Evolutionary conservation across 176 grass and related monocot species (phyloP).

Genomic region (Themeda triandra): DNA sequence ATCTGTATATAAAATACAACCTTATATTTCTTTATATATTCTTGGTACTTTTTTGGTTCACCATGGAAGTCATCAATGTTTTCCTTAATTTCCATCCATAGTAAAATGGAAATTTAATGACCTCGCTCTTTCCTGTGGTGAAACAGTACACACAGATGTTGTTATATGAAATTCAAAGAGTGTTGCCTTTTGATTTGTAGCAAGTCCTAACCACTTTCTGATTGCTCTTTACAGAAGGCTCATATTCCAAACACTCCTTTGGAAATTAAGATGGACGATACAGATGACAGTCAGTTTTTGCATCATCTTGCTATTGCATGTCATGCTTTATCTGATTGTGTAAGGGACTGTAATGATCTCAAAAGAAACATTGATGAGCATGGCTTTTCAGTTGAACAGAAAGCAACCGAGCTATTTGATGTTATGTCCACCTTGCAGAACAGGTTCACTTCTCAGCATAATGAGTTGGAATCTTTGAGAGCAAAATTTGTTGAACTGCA

Average conservation of each 20-base stretch:
- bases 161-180: constrained; percentile 2
- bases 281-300: constrained; percentile 54
- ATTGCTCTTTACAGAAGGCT: constrained; percentile 54
- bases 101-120: constrained; percentile 12
- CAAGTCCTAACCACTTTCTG: constrained; percentile 7
- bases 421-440: constrained; percentile 56
- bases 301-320: constrained; percentile 53
- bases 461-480: constrained; percentile 58
- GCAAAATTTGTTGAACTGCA: constrained; percentile 43
- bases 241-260: constrained; percentile 37
- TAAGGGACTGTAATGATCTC: constrained; percentile 62
- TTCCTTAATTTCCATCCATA: constrained; percentile 17
- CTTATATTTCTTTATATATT: not conserved
- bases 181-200: not conserved
- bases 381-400: constrained; percentile 68
- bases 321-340: constrained; percentile 56
- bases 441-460: constrained; percentile 47
- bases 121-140: constrained; percentile 1
- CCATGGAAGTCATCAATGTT: constrained; percentile 8
- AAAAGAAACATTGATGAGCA: constrained; percentile 71
- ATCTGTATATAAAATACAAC: not conserved
- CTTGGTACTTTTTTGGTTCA: not conserved
- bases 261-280: constrained; percentile 44
- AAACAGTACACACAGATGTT: not conserved
- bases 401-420: constrained; percentile 52